Base-by-base conservation (phyloP, 768 basidiomycete species). In the Kwoniella mangroviensis region DNA sequence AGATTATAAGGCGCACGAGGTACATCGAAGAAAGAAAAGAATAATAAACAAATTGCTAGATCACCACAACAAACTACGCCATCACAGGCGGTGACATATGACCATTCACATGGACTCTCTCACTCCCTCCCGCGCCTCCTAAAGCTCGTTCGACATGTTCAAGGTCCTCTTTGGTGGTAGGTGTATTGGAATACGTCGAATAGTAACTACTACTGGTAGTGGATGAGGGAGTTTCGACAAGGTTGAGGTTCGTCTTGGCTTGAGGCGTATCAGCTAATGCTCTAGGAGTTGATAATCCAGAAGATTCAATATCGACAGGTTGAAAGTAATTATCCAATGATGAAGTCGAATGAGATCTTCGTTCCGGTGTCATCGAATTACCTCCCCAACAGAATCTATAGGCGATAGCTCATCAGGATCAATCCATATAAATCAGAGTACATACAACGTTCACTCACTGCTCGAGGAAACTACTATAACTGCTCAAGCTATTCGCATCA, bases 371-470 rank as follows among this genome's bases (percentile, higher is more conserved):
- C 6, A 52, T 59, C 42, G 56, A 49, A 13, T 55, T 67, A 15
- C 81, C 81, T 22, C 74, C 81, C 81, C 81, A 82, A 69, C 81
- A 82, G 71, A 81, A 82, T 59, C 81, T 82, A 26, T 9, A 53
- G n/a, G 21, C 24, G 26, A 51, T 11, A 17, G n/a, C 15, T 66
- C 34, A 73, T 52, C 53, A 64, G 12, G 12, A 65, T 5, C 24
- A 2, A 45, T 59, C 21, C 11, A n/a, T 13, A 45, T n/a, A 43
- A 1, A 24, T 17, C 34, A 34, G 65, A 45, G 58, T 15, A 22
- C 52, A 11, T 19, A 55, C 6, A 13, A 41, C 58, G n/a, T 45
- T 19, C 2, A 79, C 80, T 78, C 69, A 83, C 82, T 83, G 80
- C 59, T 81, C 78, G 28, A 83, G 69, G 58, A 83, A 79, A 63